Evolutionary conservation across 1,139 yeast species (phyloP), one percentile per base, ranked within the genome.

Genomic region (Candida neerlandica): DNA sequence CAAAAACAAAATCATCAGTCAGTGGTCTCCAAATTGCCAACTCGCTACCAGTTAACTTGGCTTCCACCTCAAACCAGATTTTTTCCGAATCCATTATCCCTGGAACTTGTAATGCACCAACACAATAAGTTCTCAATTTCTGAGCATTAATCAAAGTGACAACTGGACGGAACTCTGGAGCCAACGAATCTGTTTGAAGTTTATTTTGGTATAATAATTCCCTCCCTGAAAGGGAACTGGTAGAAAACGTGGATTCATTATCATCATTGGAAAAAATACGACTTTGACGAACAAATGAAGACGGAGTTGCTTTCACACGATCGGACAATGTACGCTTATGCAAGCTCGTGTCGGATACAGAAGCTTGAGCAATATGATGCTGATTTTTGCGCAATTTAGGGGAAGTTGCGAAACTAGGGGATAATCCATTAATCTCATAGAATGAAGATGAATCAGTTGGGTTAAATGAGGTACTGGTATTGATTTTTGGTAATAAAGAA

Each of bases 41-140:
- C 58, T 81, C 85, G 40, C 71, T 73, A 30, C 86, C 86, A 12
- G 77, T 70, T 51, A 81, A 63, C 55, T 77, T 75, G 30, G 76
- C 78, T 48, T 75, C 77, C 1, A 72, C 78, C 45, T 66, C 70
- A 15, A 67, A 50, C 77, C 77, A 73, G 10, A 56, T 58, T 37
- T 55, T 51, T 46, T 63, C 64, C 6, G 29, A 16, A 12, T 38
- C 51, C 7, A 50, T 14, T 5, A 42, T 12, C 10, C 48, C 55
- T 7, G 50, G 51, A 58, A 64, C 30, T 63, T 68, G 62, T 50
- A 75, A 58, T 6, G 57, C 51, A 4, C 80, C 80, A 45, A 57
- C 55, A 34, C 67, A 68, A 55, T 75, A 76, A 7, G 71, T 67
- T 43, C 79, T 64, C 49, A 73, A 64, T 43, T 69, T 67, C 51